These are phyloP conservation scores for Fraxinus velutina DNA, from an alignment of 305 asterid genomes.

Conservation along the genomic window DNA sequence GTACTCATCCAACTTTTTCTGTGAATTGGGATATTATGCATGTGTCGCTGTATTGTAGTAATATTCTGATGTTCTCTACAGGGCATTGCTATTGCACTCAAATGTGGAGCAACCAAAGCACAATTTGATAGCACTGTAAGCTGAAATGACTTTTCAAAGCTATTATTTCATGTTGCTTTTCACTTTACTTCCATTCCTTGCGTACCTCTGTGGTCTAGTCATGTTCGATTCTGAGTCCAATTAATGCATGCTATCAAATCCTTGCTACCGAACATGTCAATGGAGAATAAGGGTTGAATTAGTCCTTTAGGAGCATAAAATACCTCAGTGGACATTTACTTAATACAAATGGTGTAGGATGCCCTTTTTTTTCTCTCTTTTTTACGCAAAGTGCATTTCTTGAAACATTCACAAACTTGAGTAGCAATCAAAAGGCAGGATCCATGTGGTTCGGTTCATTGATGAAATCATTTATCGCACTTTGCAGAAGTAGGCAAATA, in stretches of 20 bases:
- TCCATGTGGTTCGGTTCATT: not conserved
- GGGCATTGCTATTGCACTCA: constrained; percentile 92
- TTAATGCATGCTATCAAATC: not conserved
- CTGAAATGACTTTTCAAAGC: constrained; percentile 2
- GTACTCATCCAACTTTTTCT: not conserved
- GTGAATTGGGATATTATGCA: not conserved
- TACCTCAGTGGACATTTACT: not conserved
- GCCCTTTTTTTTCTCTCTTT: not conserved
- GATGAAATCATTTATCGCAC: not conserved
- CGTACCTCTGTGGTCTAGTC: not conserved
- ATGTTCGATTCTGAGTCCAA: not conserved
- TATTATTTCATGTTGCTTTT: not conserved
- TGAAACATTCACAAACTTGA: not conserved
- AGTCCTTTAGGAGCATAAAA: not conserved
- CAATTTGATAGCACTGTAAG: constrained; percentile 92
- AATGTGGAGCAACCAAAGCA: constrained; percentile 98
- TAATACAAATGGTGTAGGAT: not conserved
- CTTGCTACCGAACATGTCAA: not conserved
- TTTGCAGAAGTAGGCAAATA: not conserved
- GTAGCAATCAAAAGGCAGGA: not conserved
- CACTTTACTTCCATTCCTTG: not conserved
- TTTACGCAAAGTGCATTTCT: not conserved
- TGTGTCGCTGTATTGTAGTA: not conserved
- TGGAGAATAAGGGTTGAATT: not conserved
- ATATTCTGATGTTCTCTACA: constrained; percentile 28